phyloP scores from a whole-genome alignment of 345 rosid genomes.

The Physaria fendleri region DNA sequence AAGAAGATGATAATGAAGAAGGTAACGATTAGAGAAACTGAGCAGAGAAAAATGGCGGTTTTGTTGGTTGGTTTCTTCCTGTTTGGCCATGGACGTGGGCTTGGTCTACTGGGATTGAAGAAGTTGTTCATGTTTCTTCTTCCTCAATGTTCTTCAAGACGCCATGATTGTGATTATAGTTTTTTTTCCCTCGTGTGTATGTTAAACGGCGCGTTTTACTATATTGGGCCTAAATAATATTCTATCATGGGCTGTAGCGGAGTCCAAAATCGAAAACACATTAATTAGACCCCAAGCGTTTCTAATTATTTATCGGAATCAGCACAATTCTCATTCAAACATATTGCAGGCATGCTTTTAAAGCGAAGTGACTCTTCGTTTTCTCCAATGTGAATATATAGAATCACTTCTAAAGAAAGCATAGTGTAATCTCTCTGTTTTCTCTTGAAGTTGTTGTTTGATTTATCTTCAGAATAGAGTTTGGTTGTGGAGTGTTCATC shows the following conservation, averaged over 20 bases:
- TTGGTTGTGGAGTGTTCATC: no score
- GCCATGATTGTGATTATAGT: background rate
- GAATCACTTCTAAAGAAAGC: no score
- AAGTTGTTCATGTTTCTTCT: conserved; percentile 35
- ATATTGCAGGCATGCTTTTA: no score
- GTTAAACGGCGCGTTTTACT: background rate
- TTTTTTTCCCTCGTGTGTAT: background rate
- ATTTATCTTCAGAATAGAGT: no score
- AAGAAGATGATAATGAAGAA: conserved; percentile 31
- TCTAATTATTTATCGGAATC: no score
- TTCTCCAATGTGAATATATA: no score
- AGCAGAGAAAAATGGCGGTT: conserved; percentile 32
- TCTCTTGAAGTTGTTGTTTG: no score
- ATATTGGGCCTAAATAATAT: background rate
- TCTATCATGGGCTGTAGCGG: background rate
- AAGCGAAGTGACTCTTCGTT: no score
- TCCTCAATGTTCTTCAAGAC: background rate
- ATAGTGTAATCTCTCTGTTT: no score
- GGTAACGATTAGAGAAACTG: conserved; percentile 18
- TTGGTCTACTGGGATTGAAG: conserved; percentile 30
- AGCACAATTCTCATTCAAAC: no score
- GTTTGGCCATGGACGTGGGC: conserved; percentile 31
- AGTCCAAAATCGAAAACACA: background rate
- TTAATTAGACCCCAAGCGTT: no score
- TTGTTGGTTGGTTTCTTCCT: conserved; percentile 37